These are phyloP conservation scores for Polytrichum formosum DNA, from an alignment of 225 moss, liverwort and hornwort species.

Conservation along the genomic window DNA sequence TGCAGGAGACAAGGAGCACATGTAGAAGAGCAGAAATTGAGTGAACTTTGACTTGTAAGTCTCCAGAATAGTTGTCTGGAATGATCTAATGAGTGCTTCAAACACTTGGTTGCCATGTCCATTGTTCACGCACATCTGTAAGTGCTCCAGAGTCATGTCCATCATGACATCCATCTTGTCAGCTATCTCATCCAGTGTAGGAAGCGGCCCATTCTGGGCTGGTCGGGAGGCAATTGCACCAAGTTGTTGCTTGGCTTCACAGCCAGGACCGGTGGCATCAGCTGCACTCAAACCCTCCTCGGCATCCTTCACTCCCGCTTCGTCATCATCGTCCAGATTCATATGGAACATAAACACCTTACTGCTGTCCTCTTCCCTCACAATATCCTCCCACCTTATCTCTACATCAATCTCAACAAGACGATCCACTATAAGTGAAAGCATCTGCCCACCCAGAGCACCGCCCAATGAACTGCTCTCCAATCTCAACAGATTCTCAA, in stretches of 20 bases:
- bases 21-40: conserved; percentile 84
- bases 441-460: conserved; percentile 65
- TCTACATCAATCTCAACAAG: conserved; percentile 97
- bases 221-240: conserved; percentile 39
- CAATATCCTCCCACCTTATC: conserved; percentile 96
- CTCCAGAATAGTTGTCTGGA: conserved; percentile 80
- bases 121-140: conserved; percentile 52
- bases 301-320: conserved; percentile 40
- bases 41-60: conserved; percentile 98
- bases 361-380: conserved; percentile 73
- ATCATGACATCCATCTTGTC: conserved; percentile 96
- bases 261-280: conserved; percentile 69
- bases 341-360: conserved; percentile 96
- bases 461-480: conserved; percentile 59
- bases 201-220: conserved; percentile 22
- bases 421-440: conserved; percentile 80
- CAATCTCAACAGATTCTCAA: conserved; percentile 83
- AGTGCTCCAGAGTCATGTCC: conserved; percentile 82
- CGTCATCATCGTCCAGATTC: conserved; percentile 85
- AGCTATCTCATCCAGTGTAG: conserved; percentile 95
- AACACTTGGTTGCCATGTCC: conserved; percentile 65
- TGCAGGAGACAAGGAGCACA: conserved; percentile 84
- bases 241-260: conserved; percentile 74
- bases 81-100: conserved; percentile 69
- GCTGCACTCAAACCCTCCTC: conserved; percentile 41